A percentile compares a stretch with the other conserved stretches of the same genome.
phyloP scores from a whole-genome alignment of 805 yeast species.

The Metschnikowia lochheadii region DNA sequence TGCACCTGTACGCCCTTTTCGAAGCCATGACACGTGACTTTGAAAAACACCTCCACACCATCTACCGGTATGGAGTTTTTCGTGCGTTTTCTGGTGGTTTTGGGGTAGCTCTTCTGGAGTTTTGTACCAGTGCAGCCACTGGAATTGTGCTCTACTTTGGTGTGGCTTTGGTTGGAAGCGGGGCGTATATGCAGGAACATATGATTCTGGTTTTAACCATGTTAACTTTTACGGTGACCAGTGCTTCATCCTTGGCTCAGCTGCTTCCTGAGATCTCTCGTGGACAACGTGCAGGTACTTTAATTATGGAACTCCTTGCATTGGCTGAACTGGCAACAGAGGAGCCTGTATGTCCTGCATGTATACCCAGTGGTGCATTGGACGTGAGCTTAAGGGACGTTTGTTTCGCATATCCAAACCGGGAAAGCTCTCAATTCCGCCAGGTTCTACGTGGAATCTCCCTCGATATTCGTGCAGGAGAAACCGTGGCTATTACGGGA shows the following conservation, averaged over 20 bases:
- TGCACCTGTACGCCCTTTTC: constrained; percentile 54
- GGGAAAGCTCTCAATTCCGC: constrained; percentile 17
- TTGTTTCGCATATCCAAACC: constrained; percentile 45
- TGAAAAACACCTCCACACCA: constrained; percentile 19
- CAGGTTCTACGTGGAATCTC: constrained; percentile 39
- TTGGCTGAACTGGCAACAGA: constrained; percentile 35
- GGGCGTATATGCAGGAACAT: constrained; percentile 51
- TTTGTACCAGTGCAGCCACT: constrained; percentile 58
- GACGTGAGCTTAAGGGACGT: constrained; percentile 36
- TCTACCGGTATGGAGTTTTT: constrained; percentile 39
- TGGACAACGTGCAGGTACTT: constrained; percentile 70
- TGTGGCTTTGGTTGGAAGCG: constrained; percentile 57
- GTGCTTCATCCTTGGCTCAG: constrained; percentile 54
- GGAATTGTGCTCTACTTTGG: constrained; percentile 80
- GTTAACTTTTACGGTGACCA: constrained; percentile 66
- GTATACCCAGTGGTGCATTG: not conserved
- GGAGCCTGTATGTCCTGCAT: constrained; percentile 1
- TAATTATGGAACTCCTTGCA: constrained; percentile 39
- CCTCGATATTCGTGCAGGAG: constrained; percentile 42
- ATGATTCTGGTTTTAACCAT: constrained; percentile 69
- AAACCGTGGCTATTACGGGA: constrained; percentile 70
- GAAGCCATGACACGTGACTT: constrained; percentile 43
- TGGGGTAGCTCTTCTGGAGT: constrained; percentile 56
- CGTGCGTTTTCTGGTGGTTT: constrained; percentile 64
- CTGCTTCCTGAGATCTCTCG: constrained; percentile 77